These are phyloP conservation scores for Candida pseudoviswanathii DNA, from an alignment of 1,139 yeast genomes.

Conservation along the genomic window DNA sequence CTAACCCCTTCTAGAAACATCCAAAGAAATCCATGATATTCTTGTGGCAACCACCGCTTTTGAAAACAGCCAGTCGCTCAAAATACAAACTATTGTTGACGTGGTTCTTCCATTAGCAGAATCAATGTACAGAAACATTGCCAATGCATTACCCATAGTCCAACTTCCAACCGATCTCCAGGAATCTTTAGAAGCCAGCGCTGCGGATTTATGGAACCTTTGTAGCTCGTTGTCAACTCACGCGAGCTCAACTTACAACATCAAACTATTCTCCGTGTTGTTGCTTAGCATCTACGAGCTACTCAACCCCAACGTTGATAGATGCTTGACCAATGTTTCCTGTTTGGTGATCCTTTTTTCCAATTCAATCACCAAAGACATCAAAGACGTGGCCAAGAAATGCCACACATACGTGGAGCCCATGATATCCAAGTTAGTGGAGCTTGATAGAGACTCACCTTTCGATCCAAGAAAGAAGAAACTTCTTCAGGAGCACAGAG, in stretches of 20 bases:
- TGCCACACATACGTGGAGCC: slow-evolving; percentile 12
- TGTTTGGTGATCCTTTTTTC: slow-evolving; percentile 20
- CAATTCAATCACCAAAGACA: slow-evolving; percentile 11
- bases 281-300: slow-evolving; percentile 24
- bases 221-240: slow-evolving; percentile 7
- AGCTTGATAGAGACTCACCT: slow-evolving; percentile 8
- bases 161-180: slow-evolving; percentile 9
- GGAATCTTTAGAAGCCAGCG: slow-evolving; percentile 18
- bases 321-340: slow-evolving; percentile 21
- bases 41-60: slow-evolving; percentile 3
- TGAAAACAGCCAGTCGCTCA: slow-evolving; percentile 7
- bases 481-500: slow-evolving; percentile 7
- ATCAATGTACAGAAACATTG: slow-evolving; percentile 11
- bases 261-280: slow-evolving; percentile 24
- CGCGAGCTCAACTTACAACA: slow-evolving; percentile 1
- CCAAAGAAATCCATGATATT: slow-evolving; percentile 12
- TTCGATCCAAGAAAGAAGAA: slow-evolving; percentile 1
- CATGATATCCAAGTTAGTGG: slow-evolving; percentile 7
- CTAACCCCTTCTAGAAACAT: slow-evolving; percentile 10
- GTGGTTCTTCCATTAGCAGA: slow-evolving; percentile 13
- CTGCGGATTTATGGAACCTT: slow-evolving; percentile 29
- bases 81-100: slow-evolving; percentile 12
- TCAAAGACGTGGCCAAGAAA: slow-evolving; percentile 15
- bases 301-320: slow-evolving; percentile 15
- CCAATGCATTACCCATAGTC: slow-evolving; percentile 3